Conservation (phyloP, 169 alveolate species). For the Babesia bovis region DNA sequence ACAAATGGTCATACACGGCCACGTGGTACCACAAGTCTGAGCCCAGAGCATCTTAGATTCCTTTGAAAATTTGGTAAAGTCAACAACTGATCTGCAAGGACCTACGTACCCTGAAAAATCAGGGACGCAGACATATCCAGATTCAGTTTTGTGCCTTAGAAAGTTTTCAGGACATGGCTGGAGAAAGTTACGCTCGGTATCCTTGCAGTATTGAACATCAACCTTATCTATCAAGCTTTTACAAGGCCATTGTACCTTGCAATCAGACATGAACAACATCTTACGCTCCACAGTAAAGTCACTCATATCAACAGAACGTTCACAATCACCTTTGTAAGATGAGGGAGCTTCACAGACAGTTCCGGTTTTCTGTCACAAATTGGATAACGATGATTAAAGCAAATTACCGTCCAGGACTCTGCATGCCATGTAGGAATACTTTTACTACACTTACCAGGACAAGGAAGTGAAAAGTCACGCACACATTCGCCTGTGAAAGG, state of each 20-base stretch:
- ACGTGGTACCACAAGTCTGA: constrained; percentile 55
- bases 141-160: constrained; percentile 38
- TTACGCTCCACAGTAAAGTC: constrained; percentile 35
- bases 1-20: constrained; percentile 69
- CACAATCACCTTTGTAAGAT: constrained; percentile 63
- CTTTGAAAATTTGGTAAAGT: constrained; percentile 42
- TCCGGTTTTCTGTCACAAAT: constrained; percentile 21
- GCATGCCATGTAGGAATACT: background rate
- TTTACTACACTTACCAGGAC: constrained; percentile 40
- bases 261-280: constrained; percentile 32
- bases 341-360: constrained; percentile 56
- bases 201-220: constrained; percentile 19
- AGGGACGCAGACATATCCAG: constrained; percentile 26
- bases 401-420: constrained; percentile 59
- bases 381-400: background rate
- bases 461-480: constrained; percentile 48
- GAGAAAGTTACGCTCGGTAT: constrained; percentile 35
- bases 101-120: constrained; percentile 55
- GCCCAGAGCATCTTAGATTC: constrained; percentile 64
- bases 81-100: constrained; percentile 50
- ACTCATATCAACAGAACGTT: constrained; percentile 28
- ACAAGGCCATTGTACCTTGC: constrained; percentile 37
- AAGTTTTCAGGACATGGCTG: constrained; percentile 62
- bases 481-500: constrained; percentile 45
- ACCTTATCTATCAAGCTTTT: constrained; percentile 15